Conservation (phyloP, 1,139 yeast genomes). For the Kurtzmaniella quercitrusa region DNA sequence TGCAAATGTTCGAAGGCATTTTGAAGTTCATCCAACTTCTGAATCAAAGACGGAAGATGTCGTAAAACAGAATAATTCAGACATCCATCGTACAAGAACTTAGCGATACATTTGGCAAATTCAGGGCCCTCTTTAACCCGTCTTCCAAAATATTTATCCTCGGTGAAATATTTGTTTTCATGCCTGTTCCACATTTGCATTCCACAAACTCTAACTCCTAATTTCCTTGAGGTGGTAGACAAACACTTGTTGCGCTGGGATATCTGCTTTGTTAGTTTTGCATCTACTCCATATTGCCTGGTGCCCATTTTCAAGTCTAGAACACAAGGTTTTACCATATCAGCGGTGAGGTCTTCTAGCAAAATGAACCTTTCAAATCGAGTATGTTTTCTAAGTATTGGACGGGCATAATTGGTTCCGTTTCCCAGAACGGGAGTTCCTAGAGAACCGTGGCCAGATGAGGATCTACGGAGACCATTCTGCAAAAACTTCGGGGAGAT, state of each 20-base stretch:
- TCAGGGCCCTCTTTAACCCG: conserved; percentile 67
- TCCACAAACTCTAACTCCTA: conserved; percentile 95
- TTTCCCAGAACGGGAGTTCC: conserved; percentile 1
- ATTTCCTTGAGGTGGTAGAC: conserved; percentile 69
- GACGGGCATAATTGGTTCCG: conserved; percentile 3
- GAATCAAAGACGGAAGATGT: conserved; percentile 65
- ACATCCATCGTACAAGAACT: conserved; percentile 77
- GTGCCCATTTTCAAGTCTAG: conserved; percentile 98
- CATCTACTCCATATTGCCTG: conserved; percentile 96
- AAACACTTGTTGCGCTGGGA: conserved; percentile 83
- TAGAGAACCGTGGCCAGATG: neutral
- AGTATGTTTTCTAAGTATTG: conserved; percentile 36
- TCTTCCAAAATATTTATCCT: conserved; percentile 93
- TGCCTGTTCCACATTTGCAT: conserved; percentile 75
- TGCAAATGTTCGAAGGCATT: conserved; percentile 49
- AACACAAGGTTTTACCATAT: conserved; percentile 83
- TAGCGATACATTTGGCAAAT: conserved; percentile 67
- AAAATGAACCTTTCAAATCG: conserved; percentile 77
- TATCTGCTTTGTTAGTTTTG: conserved; percentile 61
- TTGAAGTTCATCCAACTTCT: conserved; percentile 56
- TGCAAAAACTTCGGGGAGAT: conserved; percentile 1
- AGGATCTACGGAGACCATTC: neutral
- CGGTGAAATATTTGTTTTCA: conserved; percentile 48
- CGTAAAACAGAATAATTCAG: conserved; percentile 54
- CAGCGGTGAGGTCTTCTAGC: conserved; percentile 86